phyloP scores from a whole-genome alignment of 257 asterid species.

The Avicennia marina region DNA sequence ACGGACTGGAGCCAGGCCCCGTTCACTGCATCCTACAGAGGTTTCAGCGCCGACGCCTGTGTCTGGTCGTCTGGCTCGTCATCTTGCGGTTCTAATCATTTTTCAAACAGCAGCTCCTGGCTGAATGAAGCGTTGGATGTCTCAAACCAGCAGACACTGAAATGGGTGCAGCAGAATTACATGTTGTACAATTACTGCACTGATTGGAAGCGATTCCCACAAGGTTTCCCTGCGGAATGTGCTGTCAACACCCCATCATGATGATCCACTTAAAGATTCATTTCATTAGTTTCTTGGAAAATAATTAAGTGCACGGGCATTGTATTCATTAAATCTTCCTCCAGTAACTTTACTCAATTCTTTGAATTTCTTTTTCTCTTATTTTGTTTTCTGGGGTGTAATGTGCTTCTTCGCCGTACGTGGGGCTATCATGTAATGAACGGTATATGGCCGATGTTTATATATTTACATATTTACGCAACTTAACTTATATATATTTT shows the following conservation, averaged over 20 bases:
- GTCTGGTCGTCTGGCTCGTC: constrained; percentile 22
- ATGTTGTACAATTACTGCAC: constrained; percentile 44
- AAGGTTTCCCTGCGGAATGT: constrained; percentile 40
- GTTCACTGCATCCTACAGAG: constrained; percentile 47
- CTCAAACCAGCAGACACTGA: constrained; percentile 22
- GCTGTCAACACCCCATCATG: not conserved
- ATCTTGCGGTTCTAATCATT: constrained; percentile 16
- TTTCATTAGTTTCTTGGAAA: not conserved
- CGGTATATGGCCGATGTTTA: not conserved
- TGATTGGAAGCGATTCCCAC: constrained; percentile 32
- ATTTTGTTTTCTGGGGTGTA: not conserved
- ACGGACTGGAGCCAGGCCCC: constrained; percentile 65
- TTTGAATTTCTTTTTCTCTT: not conserved
- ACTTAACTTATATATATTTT: no score
- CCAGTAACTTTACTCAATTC: not conserved
- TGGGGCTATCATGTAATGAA: not conserved
- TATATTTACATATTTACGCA: no score
- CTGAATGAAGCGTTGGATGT: constrained; percentile 28
- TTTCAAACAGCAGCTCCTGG: constrained; percentile 19
- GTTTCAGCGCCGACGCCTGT: constrained; percentile 36
- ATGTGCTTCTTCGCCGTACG: not conserved
- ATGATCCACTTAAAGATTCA: not conserved
- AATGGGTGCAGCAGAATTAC: constrained; percentile 33
- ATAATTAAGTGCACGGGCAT: not conserved
- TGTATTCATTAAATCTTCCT: no score